Conservation (phyloP, 495 filamentous ascomycete genomes). For the Pyrenula massariospora region DNA sequence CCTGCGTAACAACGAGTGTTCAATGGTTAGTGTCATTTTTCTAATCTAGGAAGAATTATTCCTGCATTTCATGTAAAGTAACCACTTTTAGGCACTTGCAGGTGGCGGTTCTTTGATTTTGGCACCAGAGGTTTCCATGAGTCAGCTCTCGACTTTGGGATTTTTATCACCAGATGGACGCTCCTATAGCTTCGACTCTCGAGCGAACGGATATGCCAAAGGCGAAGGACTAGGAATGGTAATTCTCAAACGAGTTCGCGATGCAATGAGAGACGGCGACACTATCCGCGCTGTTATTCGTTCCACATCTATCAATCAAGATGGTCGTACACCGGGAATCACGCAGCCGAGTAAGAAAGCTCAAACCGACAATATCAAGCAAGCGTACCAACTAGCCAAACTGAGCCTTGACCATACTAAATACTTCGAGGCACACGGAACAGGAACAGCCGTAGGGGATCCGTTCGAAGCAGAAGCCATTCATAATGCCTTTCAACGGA, state of each 20-base stretch:
- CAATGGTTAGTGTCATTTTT: too few species aligned
- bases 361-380: constrained; percentile 11
- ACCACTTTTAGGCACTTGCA: too few species aligned
- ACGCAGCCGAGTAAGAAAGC: constrained; percentile 15
- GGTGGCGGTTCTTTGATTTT: too few species aligned
- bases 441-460: constrained; percentile 8
- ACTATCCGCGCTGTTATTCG: constrained; percentile 21
- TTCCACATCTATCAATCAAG: constrained; percentile 20
- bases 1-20: constrained; percentile 22
- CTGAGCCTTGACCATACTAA: constrained; percentile 4
- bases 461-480: constrained; percentile 5
- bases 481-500: background rate
- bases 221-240: constrained; percentile 19
- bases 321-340: constrained; percentile 22
- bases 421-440: constrained; percentile 30
- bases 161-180: constrained; percentile 14
- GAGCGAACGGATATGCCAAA: constrained; percentile 21
- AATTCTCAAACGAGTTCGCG: constrained; percentile 17
- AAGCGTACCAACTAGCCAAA: constrained; percentile 6
- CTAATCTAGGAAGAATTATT: too few species aligned
- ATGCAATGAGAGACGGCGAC: constrained; percentile 19
- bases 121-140: too few species aligned
- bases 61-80: too few species aligned
- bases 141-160: too few species aligned
- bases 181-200: constrained; percentile 19